A percentile compares a stretch with the other conserved stretches of the same genome.
Conservation (phyloP, 805 yeast species). For the Maudiozyma saulgeensis region DNA sequence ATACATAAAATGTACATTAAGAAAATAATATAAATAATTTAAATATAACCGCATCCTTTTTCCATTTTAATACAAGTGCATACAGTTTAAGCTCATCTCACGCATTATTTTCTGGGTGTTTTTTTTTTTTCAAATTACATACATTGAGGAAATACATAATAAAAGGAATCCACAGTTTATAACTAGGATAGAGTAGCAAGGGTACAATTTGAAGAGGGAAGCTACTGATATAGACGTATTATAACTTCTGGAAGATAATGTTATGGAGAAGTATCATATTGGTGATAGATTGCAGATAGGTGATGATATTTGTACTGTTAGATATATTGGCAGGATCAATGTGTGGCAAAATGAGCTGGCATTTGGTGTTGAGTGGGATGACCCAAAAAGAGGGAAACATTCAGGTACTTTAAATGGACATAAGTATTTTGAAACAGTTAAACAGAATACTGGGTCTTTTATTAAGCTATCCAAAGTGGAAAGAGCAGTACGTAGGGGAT, state of each 20-base stretch:
- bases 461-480: conserved; percentile 14
- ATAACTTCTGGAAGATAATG: not conserved
- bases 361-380: conserved; percentile 84
- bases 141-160: too few species aligned
- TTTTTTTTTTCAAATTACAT: too few species aligned
- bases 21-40: not conserved
- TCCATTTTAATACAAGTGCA: too few species aligned
- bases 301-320: conserved; percentile 53
- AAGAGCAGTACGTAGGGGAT: conserved; percentile 24
- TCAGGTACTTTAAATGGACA: conserved; percentile 49
- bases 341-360: conserved; percentile 53
- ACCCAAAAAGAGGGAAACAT: conserved; percentile 57
- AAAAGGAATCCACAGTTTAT: too few species aligned
- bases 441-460: conserved; percentile 17
- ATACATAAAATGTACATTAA: not conserved
- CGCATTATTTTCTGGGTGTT: too few species aligned
- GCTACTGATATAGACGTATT: too few species aligned
- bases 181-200: too few species aligned
- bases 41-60: too few species aligned
- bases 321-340: conserved; percentile 50
- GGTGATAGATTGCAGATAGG: conserved; percentile 30
- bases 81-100: too few species aligned
- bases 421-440: conserved; percentile 40
- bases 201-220: too few species aligned
- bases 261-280: conserved; percentile 4